Evolutionary conservation across 805 yeast genomes (phyloP), one percentile per base, ranked within the genome.

Genomic region (Blastobotrys parvus): DNA sequence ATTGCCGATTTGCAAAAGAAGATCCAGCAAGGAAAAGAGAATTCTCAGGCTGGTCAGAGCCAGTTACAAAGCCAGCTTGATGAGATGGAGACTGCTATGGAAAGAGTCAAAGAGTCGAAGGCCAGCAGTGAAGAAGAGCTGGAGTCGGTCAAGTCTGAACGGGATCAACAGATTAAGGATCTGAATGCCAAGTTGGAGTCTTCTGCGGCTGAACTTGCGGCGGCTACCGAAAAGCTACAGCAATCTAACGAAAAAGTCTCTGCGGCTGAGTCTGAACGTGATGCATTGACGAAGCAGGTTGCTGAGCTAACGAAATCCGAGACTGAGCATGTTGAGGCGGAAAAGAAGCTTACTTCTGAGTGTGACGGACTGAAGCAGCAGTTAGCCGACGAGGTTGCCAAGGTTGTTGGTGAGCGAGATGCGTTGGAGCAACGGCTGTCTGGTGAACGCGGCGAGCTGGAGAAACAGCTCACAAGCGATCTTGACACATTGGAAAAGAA

Each of bases 261-360:
- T 20, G 25, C 10, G 23, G 11, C 23, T 29, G 40, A 45, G 15
- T 22, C 30, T 15, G 35, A 33, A 41, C 33, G 32, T 18, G 43
- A 21, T 3, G 22, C 34, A 16, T 25, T 39, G 38, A 49, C 48
- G 37, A 29, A 45, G 3, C 46, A 45, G 32, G 18, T 18, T 11
- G 43, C 35, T 13, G 42, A 42, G n/a, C n/a, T 19, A 27, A 15
- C 11, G 22, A 17, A 17, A 8, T 13, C 11, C 4, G 36, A 33
- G 36, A 17, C 19, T 16, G 22, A 18, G 22, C 21, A 18, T 17
- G 21, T 6, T 10, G 36, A 3, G n/a, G 13, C 21, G 23, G 30
- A 18, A n/a, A 20, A 27, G 21, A 33, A 18, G 3, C 37, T 16
- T 20, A 21, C 8, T 8, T 32, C 35, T 30, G 43, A 35, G 21